These are phyloP conservation scores for Aphanomyces astaci DNA, from an alignment of 352 stramenopile species.

Conservation along the genomic window DNA sequence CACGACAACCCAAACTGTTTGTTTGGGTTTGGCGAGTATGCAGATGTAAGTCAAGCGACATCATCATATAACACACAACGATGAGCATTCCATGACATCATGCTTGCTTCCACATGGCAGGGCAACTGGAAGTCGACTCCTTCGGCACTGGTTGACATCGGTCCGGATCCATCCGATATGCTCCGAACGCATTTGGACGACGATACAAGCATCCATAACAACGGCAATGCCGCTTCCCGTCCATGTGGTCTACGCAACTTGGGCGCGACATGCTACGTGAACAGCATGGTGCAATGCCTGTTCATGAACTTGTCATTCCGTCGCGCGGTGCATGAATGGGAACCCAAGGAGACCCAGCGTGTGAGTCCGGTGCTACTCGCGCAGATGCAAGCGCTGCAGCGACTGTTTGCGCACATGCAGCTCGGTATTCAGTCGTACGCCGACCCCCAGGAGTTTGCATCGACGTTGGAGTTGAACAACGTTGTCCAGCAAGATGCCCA, in stretches of 20 bases:
- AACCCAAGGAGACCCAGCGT: slow-evolving; percentile 37
- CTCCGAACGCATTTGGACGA: not conserved
- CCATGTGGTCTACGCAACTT: slow-evolving; percentile 77
- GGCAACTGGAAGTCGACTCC: slow-evolving; percentile 60
- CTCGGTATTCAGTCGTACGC: slow-evolving; percentile 57
- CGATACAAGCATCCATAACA: slow-evolving; percentile 8
- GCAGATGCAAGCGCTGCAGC: slow-evolving; percentile 59
- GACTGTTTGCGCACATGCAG: slow-evolving; percentile 80
- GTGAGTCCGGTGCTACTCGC: slow-evolving; percentile 34
- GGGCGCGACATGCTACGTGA: slow-evolving; percentile 82
- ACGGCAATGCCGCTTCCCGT: slow-evolving; percentile 5
- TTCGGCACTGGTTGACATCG: slow-evolving; percentile 46
- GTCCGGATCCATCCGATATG: slow-evolving; percentile 48
- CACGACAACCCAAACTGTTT: slow-evolving; percentile 79
- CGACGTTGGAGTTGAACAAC: slow-evolving; percentile 69
- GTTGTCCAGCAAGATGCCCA: slow-evolving; percentile 83
- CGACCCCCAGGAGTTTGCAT: slow-evolving; percentile 71
- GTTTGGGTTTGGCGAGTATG: slow-evolving; percentile 69
- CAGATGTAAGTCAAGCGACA: slow-evolving; percentile 33
- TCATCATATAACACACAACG: not conserved
- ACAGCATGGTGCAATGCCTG: slow-evolving; percentile 81
- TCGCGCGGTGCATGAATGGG: slow-evolving; percentile 68
- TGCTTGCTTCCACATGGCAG: no score
- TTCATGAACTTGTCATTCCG: slow-evolving; percentile 70
- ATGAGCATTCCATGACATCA: no score